Percentiles rank a stretch among this genome's conserved stretches.
phyloP scores from a whole-genome alignment of 2,329 filamentous ascomycete species.

The Colletotrichum horii region DNA sequence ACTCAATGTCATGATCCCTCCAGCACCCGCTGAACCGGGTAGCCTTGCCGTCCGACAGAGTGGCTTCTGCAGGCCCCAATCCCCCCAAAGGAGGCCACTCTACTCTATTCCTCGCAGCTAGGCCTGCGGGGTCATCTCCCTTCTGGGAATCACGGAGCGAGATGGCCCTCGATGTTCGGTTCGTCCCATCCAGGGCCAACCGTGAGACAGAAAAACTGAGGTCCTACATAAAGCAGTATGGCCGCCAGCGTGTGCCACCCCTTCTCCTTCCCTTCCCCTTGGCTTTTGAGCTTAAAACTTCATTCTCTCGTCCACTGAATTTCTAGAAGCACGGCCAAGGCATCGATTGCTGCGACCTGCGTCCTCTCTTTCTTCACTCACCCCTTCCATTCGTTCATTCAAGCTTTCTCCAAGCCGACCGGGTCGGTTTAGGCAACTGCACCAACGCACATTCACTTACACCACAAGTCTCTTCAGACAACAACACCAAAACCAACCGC shows the following conservation, averaged over 20 bases:
- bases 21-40: neutral
- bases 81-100: neutral
- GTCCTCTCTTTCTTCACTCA: constrained; percentile 17
- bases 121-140: constrained; percentile 9
- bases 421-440: constrained; percentile 8
- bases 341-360: constrained; percentile 21
- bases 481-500: neutral
- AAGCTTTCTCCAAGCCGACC: constrained; percentile 18
- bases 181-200: neutral
- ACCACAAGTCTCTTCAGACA: neutral
- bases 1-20: neutral
- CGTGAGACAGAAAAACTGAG: neutral
- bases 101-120: constrained; percentile 22
- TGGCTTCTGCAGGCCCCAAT: neutral
- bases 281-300: constrained; percentile 14
- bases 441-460: neutral
- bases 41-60: constrained; percentile 9
- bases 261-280: neutral
- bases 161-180: neutral
- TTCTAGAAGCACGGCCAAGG: constrained; percentile 20
- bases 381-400: constrained; percentile 13
- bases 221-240: constrained; percentile 11
- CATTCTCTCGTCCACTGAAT: constrained; percentile 14
- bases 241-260: neutral
- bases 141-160: constrained; percentile 3